Conservation (phyloP, 148 eudicot species). For the Heliosperma pusillum region DNA sequence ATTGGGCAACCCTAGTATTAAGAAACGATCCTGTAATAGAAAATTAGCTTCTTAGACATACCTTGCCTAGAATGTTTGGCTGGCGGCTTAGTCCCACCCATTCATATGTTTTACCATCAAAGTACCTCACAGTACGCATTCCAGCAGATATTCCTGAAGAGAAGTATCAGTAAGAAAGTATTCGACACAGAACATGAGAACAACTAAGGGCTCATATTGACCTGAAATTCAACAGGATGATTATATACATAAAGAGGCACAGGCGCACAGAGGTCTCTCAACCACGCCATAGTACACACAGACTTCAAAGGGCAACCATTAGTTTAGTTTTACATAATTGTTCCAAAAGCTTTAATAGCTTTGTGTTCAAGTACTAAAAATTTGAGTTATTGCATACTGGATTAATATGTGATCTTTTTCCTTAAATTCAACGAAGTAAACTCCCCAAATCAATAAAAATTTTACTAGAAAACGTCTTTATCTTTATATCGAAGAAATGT, state of each 20-base stretch:
- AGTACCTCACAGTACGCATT: conserved; percentile 91
- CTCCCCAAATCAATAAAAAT: too few species aligned
- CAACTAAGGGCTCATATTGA: not conserved
- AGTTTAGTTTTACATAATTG: too few species aligned
- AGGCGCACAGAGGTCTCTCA: not conserved
- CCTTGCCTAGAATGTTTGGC: conserved; percentile 92
- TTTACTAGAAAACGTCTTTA: too few species aligned
- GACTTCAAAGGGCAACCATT: not conserved
- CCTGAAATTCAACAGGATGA: not conserved
- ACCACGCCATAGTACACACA: not conserved
- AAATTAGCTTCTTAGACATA: conserved; percentile 22
- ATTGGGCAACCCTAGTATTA: not conserved
- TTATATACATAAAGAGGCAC: not conserved
- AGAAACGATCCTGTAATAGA: not conserved
- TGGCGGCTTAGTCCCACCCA: conserved; percentile 99
- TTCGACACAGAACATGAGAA: not conserved
- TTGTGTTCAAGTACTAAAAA: too few species aligned
- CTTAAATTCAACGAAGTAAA: too few species aligned
- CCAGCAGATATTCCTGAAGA: conserved; percentile 94
- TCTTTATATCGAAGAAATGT: too few species aligned
- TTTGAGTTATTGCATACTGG: too few species aligned
- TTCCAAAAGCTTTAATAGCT: too few species aligned
- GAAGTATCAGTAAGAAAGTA: not conserved
- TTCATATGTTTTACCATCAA: conserved; percentile 93
- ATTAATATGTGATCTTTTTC: too few species aligned